Evolutionary conservation across 495 filamentous ascomycete species (phyloP), one percentile per base, ranked within the genome.

Genomic region (Daldinia loculata): DNA sequence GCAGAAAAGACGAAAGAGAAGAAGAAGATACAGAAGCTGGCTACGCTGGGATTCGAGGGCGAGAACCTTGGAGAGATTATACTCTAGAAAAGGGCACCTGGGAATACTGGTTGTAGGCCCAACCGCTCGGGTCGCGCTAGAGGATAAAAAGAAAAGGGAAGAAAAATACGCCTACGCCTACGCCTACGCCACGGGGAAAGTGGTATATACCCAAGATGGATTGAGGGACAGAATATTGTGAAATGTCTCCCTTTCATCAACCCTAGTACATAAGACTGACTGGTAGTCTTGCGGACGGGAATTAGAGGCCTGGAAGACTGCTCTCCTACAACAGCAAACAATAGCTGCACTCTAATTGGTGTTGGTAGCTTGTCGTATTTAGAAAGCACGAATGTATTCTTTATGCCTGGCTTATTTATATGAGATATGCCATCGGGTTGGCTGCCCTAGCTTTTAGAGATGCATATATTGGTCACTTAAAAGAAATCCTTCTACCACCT

Each of bases 41-140:
- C 87, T 6, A 87, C 84, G 6, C 81, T 94, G 34, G 95, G 95
- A 1, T 97, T 97, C 74, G 95, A 97, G 81, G 91, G 91, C 22
- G 94, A 98, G 79, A 91, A 90, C 74, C 81, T 86, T 39, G 92
- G 91, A 6, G 92, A 95, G 77, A 86, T 90, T 17, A 76, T 94
- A 19, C 85, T 94, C 34, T 93, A 85, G 87, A 52, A 24, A 17
- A 22, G 24, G 38, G 24, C 27, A 24, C 11, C 19, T 22, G 2
- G 30, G 26, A 17, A 53, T 14, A 15, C 9, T 17, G 19, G 38
- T 4, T n/a, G 7, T 22, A 32, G 11, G 9, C 17, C 15, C 32
- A 24, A 30, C 55, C 15, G n/a, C n/a, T 52, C 26, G 26, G 24
- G 48, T 29, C 24, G 24, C 27, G 50, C 14, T 29, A 27, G 11